Conservation (phyloP, 331 rosid species). For the Spiraea crenata region DNA sequence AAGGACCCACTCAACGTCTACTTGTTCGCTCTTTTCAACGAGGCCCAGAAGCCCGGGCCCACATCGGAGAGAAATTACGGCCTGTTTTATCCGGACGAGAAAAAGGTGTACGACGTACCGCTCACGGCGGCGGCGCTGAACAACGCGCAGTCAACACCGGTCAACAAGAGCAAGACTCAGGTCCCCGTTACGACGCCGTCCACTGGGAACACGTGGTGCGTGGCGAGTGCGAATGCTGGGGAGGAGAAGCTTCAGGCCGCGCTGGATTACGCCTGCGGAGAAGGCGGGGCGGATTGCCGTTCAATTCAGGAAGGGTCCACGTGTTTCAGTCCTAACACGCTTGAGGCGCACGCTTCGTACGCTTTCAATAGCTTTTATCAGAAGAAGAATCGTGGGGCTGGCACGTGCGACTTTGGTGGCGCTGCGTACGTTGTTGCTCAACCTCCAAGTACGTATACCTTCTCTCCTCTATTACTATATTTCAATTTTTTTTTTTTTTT, state of each 20-base stretch:
- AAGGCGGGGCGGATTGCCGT: conserved; percentile 48
- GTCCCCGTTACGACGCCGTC: conserved; percentile 28
- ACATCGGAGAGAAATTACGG: conserved; percentile 83
- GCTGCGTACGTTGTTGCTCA: conserved; percentile 40
- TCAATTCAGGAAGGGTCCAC: conserved; percentile 39
- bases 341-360: conserved; percentile 49
- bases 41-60: conserved; percentile 69
- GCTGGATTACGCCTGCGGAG: conserved; percentile 34
- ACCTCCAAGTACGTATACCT: conserved; percentile 31
- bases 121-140: conserved; percentile 24
- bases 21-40: conserved; percentile 76
- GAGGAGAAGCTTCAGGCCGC: conserved; percentile 33
- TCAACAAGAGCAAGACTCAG: conserved; percentile 35
- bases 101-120: conserved; percentile 59
- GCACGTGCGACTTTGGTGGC: conserved; percentile 44
- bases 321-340: conserved; percentile 39
- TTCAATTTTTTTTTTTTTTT: background rate
- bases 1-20: conserved; percentile 44
- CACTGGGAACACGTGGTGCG: conserved; percentile 29
- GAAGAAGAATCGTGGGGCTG: conserved; percentile 32
- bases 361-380: conserved; percentile 50
- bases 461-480: background rate
- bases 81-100: conserved; percentile 57
- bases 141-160: background rate
- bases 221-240: conserved; percentile 34